Conservation (phyloP, 179 eudicot genomes). For the Silene noctiflora region DNA sequence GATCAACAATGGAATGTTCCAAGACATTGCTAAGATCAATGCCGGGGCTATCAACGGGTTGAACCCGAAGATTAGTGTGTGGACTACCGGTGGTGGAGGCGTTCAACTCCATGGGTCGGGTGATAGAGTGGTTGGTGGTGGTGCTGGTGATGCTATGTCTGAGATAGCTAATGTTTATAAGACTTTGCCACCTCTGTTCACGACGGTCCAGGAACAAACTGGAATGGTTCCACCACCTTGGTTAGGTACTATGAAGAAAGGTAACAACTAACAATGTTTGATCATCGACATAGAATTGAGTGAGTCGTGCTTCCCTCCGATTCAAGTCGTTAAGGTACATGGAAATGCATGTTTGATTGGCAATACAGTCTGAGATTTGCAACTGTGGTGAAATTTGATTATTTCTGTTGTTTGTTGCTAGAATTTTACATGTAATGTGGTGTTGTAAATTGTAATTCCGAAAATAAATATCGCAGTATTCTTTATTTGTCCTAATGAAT, state of each 20-base stretch:
- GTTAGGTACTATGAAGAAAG: conserved; percentile 31
- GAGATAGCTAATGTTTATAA: conserved; percentile 35
- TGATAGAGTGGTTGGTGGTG: conserved; percentile 8
- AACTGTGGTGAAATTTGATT: neutral
- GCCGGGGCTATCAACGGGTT: conserved; percentile 35
- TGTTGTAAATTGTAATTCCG: neutral
- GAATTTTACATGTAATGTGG: conserved; percentile 2
- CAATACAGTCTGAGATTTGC: too few species aligned
- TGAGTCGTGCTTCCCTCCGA: neutral
- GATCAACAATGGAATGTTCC: conserved; percentile 40
- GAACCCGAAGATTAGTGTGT: conserved; percentile 39
- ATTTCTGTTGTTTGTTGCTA: neutral
- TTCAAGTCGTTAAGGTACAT: neutral
- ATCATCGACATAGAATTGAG: neutral
- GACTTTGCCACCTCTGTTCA: conserved; percentile 36
- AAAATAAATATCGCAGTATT: conserved; percentile 2
- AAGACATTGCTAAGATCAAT: conserved; percentile 36
- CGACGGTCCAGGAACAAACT: conserved; percentile 41
- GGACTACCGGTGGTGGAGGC: conserved; percentile 27
- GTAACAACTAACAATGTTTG: neutral
- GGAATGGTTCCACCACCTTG: conserved; percentile 42
- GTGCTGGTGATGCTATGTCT: conserved; percentile 26
- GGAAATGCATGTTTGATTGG: too few species aligned
- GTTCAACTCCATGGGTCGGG: conserved; percentile 7
- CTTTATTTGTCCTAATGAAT: neutral